These are phyloP conservation scores for Penicillium verrucosum DNA, from an alignment of 2,329 filamentous ascomycete species.

Conservation along the genomic window DNA sequence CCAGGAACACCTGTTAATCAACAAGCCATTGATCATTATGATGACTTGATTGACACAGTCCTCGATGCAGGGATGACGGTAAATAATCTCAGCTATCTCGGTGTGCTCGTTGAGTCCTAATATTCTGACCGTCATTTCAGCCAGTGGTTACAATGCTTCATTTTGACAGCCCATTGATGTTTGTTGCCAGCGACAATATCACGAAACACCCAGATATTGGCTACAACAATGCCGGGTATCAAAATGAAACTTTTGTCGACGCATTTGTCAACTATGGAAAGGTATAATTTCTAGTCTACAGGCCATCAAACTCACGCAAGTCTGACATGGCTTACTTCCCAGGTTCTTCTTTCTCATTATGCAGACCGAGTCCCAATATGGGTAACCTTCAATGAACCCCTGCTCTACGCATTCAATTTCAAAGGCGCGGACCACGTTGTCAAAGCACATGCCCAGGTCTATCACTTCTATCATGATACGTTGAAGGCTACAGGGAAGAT, in stretches of 20 bases:
- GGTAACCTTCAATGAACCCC: conserved; percentile 44
- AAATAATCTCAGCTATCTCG: too few relatives aligned
- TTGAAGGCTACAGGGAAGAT: conserved; percentile 45
- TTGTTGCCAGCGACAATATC: conserved; percentile 20
- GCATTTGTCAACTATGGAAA: conserved; percentile 40
- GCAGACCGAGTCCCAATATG: conserved; percentile 42
- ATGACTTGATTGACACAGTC: conserved; percentile 47
- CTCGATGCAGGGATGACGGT: conserved; percentile 41
- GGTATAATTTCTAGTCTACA: not conserved
- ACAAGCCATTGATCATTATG: conserved; percentile 47
- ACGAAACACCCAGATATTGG: conserved; percentile 25
- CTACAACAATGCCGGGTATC: conserved; percentile 30
- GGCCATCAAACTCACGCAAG: not conserved
- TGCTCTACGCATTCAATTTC: conserved; percentile 43
- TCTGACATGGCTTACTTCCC: not conserved
- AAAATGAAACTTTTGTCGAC: conserved; percentile 43
- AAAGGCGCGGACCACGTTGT: conserved; percentile 51
- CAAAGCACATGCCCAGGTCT: conserved; percentile 39
- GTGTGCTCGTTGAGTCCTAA: not conserved
- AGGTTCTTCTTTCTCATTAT: conserved; percentile 37
- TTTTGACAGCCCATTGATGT: conserved; percentile 29
- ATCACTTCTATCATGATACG: conserved; percentile 42
- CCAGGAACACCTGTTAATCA: conserved; percentile 47
- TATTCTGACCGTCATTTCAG: conserved; percentile 7
- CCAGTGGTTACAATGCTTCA: conserved; percentile 45